These are phyloP conservation scores for Candida tammaniensis DNA, from an alignment of 805 yeast species.

Conservation along the genomic window DNA sequence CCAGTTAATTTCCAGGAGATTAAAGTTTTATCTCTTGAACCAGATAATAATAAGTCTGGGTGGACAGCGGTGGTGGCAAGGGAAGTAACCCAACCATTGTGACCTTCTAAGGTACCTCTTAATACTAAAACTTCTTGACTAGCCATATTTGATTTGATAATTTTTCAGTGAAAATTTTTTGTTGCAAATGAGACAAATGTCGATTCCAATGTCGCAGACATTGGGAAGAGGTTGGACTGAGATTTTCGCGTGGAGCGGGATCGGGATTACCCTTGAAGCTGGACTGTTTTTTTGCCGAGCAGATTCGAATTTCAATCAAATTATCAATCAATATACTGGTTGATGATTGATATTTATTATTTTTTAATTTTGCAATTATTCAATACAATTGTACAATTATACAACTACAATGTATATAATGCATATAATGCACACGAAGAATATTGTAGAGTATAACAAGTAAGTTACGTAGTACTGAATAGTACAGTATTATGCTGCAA, in stretches of 20 bases:
- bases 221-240: conserved; percentile 18
- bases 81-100: conserved; percentile 90
- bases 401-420: no score
- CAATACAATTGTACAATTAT: no score
- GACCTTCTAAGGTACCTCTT: conserved; percentile 98
- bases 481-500: no score
- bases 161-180: conserved; percentile 13
- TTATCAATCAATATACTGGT: no score
- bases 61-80: conserved; percentile 96
- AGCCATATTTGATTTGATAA: conserved; percentile 48
- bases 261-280: conserved; percentile 37
- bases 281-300: conserved; percentile 37
- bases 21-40: conserved; percentile 97
- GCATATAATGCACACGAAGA: no score
- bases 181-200: not conserved
- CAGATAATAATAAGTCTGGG: conserved; percentile 97
- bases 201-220: not conserved
- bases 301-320: no score
- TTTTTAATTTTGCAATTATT: no score
- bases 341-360: no score
- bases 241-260: conserved; percentile 25
- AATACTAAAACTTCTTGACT: conserved; percentile 96
- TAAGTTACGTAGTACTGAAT: no score
- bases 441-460: no score
- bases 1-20: conserved; percentile 97